Evolutionary conservation across 257 asterid species (phyloP), one percentile per base, ranked within the genome.

Genomic region (Verbena officinalis): DNA sequence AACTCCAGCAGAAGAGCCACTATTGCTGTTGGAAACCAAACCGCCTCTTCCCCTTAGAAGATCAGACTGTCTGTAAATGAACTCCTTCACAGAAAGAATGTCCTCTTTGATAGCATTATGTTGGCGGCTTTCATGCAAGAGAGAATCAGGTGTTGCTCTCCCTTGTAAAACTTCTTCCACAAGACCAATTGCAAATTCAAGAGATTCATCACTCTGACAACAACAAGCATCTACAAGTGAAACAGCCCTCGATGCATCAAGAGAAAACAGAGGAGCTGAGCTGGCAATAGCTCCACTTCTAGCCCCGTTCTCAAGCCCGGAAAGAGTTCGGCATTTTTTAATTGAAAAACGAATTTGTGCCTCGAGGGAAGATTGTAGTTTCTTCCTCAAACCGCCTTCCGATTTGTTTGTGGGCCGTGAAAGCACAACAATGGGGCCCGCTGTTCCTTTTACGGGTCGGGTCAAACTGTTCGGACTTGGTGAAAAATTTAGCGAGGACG

Each of bases 321-420:
- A 87, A 55, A 94, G 95, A 10, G 81, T 80, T 50, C 97, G 89
- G 16, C 96, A 80, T 80, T 88, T 94, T 74, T 94, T 94, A 1
- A 94, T 80, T 45, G 87, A 94, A 65, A 88, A 90, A n/a, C 99
- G 92, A 60, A 94, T 76, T 74, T 88, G 99, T 22, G 91, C 95
- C 79, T 94, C 99, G n/a, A 94, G 95, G 36, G 99, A 87, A 50
- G 96, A 90, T 78, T 90, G 97, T 65, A 94, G 63, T 77, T 90
- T 94, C 80, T 90, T 93, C 74, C 81, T 77, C 8, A 69, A 68
- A 14, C 89, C 89, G 62, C 85, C 87, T 83, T 84, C 95, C 73
- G 86, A 75, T 73, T 88, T 90, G 78, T 73, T 82, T 31, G 58
- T 68, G 31, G 96, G 95, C 5, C 92, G 88, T 55, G 95, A 84